A percentile compares a stretch with the other conserved stretches of the same genome.
These are phyloP conservation scores for Thecaphora thlaspeos DNA, from an alignment of 1,284 basidiomycete genomes.

Conservation along the genomic window DNA sequence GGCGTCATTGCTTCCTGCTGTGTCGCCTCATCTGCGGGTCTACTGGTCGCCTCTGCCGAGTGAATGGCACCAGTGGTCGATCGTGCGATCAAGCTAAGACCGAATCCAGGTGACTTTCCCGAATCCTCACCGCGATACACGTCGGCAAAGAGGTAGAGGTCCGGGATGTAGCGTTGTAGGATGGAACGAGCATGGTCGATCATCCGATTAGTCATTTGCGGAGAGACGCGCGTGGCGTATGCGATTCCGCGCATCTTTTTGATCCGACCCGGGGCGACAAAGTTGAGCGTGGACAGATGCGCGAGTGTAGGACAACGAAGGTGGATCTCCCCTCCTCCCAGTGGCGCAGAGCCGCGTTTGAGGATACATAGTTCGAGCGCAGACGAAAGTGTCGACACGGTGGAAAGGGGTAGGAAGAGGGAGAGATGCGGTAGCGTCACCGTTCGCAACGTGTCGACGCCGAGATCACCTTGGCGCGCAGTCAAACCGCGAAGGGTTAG, in stretches of 20 bases:
- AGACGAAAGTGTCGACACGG: constrained; percentile 31
- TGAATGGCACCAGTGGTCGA: constrained; percentile 88
- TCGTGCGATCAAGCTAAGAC: constrained; percentile 82
- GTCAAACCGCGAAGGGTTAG: constrained; percentile 85
- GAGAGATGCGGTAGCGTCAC: constrained; percentile 89
- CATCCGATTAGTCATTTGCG: constrained; percentile 96
- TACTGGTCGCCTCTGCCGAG: constrained; percentile 78
- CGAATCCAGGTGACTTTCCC: constrained; percentile 96
- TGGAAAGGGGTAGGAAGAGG: constrained; percentile 64
- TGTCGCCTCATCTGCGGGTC: constrained; percentile 10
- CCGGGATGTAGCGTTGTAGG: constrained; percentile 93
- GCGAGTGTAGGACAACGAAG: constrained; percentile 91
- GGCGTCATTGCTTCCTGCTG: constrained; percentile 65
- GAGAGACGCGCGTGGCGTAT: constrained; percentile 73
- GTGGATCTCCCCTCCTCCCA: constrained; percentile 87
- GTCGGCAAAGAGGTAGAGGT: constrained; percentile 97
- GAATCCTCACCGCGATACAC: constrained; percentile 97
- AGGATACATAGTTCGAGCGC: constrained; percentile 69
- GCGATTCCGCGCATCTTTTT: constrained; percentile 93
- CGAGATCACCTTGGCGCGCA: constrained; percentile 64
- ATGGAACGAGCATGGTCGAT: constrained; percentile 88
- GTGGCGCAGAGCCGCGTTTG: constrained; percentile 84
- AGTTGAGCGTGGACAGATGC: constrained; percentile 78
- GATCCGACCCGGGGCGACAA: constrained; percentile 84
- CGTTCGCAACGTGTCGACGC: constrained; percentile 80